Percentiles rank a stretch among this genome's conserved stretches.
phyloP scores from a whole-genome alignment of 2,329 filamentous ascomycete genomes.

The Colletotrichum graminicola region DNA sequence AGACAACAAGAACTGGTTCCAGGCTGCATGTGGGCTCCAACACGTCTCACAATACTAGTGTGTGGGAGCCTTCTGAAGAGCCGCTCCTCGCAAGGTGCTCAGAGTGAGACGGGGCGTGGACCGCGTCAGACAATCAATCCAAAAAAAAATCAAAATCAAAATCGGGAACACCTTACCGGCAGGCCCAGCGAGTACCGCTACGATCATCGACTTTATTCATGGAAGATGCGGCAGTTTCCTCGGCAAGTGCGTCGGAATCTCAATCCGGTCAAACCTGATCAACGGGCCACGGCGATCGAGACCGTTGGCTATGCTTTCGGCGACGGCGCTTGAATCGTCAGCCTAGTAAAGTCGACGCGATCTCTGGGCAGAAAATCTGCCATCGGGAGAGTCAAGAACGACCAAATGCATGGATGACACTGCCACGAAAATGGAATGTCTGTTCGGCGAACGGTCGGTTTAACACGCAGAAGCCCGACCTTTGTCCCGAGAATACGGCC shows the following conservation, averaged over 20 bases:
- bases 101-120: neutral
- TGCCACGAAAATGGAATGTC: neutral
- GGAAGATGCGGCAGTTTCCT: neutral
- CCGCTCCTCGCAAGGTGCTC: neutral
- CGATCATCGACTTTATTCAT: neutral
- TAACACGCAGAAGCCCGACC: conserved; percentile 33
- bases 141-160: too few species aligned
- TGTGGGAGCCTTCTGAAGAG: conserved; percentile 3
- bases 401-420: neutral
- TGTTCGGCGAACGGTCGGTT: conserved; percentile 36
- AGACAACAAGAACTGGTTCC: neutral
- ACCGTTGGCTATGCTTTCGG: neutral
- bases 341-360: neutral
- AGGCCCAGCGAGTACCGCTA: neutral
- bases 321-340: neutral
- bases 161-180: neutral
- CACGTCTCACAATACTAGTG: neutral
- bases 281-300: too few species aligned
- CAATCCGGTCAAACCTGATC: neutral
- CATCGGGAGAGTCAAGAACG: too few species aligned
- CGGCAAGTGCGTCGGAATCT: neutral
- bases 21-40: neutral
- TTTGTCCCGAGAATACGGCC: conserved; percentile 36
- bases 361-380: neutral
- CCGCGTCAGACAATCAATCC: neutral